Conservation (phyloP, 495 filamentous ascomycete genomes). For the Xylaria curta region DNA sequence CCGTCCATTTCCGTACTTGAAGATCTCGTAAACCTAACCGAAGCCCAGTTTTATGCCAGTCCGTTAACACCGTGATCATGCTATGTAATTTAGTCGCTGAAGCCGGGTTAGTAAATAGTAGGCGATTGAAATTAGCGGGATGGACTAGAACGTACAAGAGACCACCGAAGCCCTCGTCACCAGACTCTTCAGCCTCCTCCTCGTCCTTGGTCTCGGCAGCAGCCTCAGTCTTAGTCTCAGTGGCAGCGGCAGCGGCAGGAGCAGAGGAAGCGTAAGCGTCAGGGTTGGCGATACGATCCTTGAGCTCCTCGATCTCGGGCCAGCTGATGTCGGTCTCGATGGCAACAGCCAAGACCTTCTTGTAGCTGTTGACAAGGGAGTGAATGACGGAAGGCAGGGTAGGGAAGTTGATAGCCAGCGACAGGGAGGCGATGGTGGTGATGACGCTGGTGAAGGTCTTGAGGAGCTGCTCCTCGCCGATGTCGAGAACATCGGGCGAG, state of each 20-base stretch:
- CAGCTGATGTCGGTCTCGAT: conserved; percentile 91
- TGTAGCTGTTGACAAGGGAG: conserved; percentile 95
- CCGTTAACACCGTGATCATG: conserved; percentile 44
- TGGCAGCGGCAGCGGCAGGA: conserved; percentile 66
- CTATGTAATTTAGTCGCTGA: conserved; percentile 52
- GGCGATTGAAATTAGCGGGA: neutral
- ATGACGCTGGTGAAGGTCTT: conserved; percentile 82
- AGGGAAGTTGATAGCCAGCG: conserved; percentile 90
- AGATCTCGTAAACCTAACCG: conserved; percentile 46
- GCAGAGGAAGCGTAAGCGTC: conserved; percentile 88
- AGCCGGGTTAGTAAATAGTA: conserved; percentile 29
- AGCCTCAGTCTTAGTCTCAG: conserved; percentile 54
- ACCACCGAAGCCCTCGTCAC: conserved; percentile 70
- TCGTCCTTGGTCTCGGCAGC: conserved; percentile 59
- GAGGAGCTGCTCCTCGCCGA: conserved; percentile 90
- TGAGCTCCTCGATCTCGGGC: conserved; percentile 94
- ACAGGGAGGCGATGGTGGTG: conserved; percentile 84
- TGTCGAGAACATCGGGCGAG: conserved; percentile 82
- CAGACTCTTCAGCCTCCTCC: conserved; percentile 63
- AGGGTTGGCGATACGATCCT: conserved; percentile 98
- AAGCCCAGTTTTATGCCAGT: conserved; percentile 45
- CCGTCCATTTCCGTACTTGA: conserved; percentile 39
- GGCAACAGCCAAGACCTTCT: conserved; percentile 92
- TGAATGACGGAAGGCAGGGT: conserved; percentile 96
- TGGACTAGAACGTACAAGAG: conserved; percentile 63